phyloP scores from a whole-genome alignment of 768 basidiomycete species.

The Leucocoprinus sp. region DNA sequence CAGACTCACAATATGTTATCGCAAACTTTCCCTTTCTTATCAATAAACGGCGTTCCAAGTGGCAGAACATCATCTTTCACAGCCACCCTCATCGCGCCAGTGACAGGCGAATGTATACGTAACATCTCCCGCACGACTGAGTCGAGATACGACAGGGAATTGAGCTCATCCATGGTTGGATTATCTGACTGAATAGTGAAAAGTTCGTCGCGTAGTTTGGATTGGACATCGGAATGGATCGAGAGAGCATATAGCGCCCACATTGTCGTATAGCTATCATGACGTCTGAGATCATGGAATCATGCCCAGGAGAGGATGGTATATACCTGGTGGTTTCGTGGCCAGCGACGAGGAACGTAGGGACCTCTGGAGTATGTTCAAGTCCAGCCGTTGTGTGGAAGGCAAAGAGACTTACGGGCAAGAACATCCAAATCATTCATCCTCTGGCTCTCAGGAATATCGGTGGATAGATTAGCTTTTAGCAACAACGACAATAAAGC shows the following conservation, averaged over 20 bases:
- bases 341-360: constrained; percentile 53
- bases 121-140: constrained; percentile 52
- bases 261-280: constrained; percentile 32
- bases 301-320: neutral
- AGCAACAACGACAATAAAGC: constrained; percentile 57
- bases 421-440: constrained; percentile 59
- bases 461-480: constrained; percentile 55
- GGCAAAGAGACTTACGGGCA: constrained; percentile 29
- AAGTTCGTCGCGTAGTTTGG: constrained; percentile 52
- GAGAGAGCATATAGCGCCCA: constrained; percentile 58
- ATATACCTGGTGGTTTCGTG: constrained; percentile 48
- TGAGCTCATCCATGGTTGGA: constrained; percentile 64
- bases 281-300: neutral
- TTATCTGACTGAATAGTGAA: constrained; percentile 41
- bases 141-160: constrained; percentile 61
- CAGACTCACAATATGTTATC: constrained; percentile 28
- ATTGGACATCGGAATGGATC: constrained; percentile 39
- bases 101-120: constrained; percentile 46
- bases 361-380: constrained; percentile 35
- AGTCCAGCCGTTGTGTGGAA: neutral
- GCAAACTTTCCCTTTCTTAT: constrained; percentile 31
- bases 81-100: constrained; percentile 33
- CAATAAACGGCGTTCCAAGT: constrained; percentile 35
- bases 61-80: constrained; percentile 48
- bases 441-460: constrained; percentile 44